Conservation (phyloP, 2,329 filamentous ascomycete genomes). For the Fusarium sp. region DNA sequence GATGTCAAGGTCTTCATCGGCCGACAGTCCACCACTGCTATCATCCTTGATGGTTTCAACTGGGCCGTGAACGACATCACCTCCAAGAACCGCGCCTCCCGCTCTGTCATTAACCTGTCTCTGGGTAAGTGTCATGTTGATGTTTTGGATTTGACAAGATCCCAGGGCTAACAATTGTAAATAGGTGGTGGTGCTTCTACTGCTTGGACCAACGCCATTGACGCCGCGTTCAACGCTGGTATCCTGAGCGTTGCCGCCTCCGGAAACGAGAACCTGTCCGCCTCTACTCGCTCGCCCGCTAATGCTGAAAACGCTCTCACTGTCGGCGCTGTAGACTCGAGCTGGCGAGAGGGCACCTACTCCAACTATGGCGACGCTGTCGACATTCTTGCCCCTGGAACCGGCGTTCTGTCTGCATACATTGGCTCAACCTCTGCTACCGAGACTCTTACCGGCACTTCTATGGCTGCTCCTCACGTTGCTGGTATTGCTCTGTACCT, state of each 20-base stretch:
- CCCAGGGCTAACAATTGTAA: neutral
- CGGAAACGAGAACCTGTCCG: slow-evolving; percentile 40
- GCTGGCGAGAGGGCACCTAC: slow-evolving; percentile 55
- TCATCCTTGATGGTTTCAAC: slow-evolving; percentile 52
- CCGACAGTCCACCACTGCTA: slow-evolving; percentile 32
- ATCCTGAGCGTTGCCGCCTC: slow-evolving; percentile 59
- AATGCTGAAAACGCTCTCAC: slow-evolving; percentile 46
- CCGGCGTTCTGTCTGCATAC: slow-evolving; percentile 56
- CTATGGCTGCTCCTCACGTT: slow-evolving; percentile 68
- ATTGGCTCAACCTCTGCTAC: slow-evolving; percentile 54
- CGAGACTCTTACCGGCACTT: slow-evolving; percentile 63
- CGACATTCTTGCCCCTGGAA: slow-evolving; percentile 64
- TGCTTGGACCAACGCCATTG: slow-evolving; percentile 34
- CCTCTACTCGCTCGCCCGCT: slow-evolving; percentile 37
- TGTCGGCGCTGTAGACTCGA: slow-evolving; percentile 51
- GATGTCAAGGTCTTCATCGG: slow-evolving; percentile 60
- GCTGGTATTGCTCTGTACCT: slow-evolving; percentile 66
- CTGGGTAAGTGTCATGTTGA: slow-evolving; percentile 44
- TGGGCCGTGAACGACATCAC: slow-evolving; percentile 57
- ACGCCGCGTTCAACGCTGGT: slow-evolving; percentile 41
- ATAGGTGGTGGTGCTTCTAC: slow-evolving; percentile 29
- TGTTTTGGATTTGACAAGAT: neutral
- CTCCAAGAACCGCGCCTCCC: slow-evolving; percentile 43
- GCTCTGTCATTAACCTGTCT: slow-evolving; percentile 63
- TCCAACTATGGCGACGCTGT: slow-evolving; percentile 64